These are phyloP conservation scores for Nothophoma quercina DNA, from an alignment of 2,329 filamentous ascomycete species.

Conservation along the genomic window DNA sequence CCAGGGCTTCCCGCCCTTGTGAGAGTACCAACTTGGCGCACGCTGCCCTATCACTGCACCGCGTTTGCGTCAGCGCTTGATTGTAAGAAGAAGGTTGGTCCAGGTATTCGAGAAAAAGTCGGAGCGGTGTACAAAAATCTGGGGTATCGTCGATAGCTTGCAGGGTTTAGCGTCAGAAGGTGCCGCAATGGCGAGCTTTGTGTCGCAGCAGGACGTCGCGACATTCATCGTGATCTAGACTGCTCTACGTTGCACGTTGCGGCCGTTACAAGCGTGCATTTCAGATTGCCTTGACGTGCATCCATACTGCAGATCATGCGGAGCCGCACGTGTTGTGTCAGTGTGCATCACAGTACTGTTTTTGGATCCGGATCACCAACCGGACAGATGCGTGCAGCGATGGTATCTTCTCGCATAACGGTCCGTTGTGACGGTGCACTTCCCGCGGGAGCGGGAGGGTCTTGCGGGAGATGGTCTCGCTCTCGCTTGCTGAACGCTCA, in stretches of 20 bases:
- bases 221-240: conserved; percentile 22
- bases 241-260: conserved; percentile 12
- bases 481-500: conserved; percentile 20
- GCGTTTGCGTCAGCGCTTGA: conserved; percentile 22
- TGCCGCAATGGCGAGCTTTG: conserved; percentile 29
- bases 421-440: neutral
- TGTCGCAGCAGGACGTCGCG: conserved; percentile 20
- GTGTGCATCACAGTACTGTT: conserved; percentile 7
- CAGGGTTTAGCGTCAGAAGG: conserved; percentile 26
- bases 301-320: conserved; percentile 18
- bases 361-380: conserved; percentile 26
- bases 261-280: conserved; percentile 13
- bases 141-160: conserved; percentile 22
- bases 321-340: conserved; percentile 22
- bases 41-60: conserved; percentile 26
- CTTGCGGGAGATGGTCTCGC: neutral
- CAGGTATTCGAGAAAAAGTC: conserved; percentile 29
- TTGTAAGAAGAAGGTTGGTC: conserved; percentile 28
- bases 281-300: conserved; percentile 2
- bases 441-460: conserved; percentile 16
- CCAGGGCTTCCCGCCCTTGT: conserved; percentile 28
- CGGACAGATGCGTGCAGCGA: conserved; percentile 30
- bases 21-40: conserved; percentile 15
- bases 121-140: conserved; percentile 20
- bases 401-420: conserved; percentile 4